Conservation (phyloP, 805 yeast genomes). For the Vanderwaltozyma tropicalis region DNA sequence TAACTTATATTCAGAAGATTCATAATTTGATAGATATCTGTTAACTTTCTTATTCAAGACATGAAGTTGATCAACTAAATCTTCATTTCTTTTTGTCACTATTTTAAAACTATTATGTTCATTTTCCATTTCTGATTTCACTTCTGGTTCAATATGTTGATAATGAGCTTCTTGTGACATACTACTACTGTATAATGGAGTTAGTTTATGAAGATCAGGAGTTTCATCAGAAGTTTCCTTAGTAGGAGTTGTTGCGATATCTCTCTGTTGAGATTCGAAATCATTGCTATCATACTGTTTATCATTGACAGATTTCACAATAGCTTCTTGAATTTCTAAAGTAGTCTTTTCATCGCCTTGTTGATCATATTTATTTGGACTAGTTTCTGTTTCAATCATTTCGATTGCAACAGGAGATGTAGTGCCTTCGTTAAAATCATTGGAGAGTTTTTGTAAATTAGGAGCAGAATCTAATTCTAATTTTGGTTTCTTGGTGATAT, state of each 20-base stretch:
- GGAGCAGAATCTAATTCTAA: slow-evolving; percentile 13
- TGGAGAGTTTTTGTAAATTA: slow-evolving; percentile 6
- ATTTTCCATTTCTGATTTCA: slow-evolving; percentile 7
- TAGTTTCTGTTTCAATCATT: slow-evolving; percentile 13
- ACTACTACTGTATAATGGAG: slow-evolving; percentile 12
- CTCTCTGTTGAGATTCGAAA: not conserved
- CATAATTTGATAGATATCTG: slow-evolving; percentile 9
- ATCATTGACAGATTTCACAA: slow-evolving; percentile 1
- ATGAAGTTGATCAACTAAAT: slow-evolving; percentile 13
- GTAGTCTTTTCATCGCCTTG: not conserved
- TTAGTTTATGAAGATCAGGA: slow-evolving; percentile 11
- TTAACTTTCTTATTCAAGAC: slow-evolving; percentile 13
- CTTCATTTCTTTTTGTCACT: slow-evolving; percentile 15
- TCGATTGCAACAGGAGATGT: slow-evolving; percentile 22
- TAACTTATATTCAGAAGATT: slow-evolving; percentile 7
- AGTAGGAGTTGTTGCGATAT: slow-evolving; percentile 3
- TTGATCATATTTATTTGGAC: slow-evolving; percentile 2
- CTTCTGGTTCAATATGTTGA: slow-evolving; percentile 10
- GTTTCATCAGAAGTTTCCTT: slow-evolving; percentile 1
- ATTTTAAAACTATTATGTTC: slow-evolving; percentile 6
- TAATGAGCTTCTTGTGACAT: slow-evolving; percentile 2
- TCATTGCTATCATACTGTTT: not conserved
- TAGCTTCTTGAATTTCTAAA: slow-evolving; percentile 3
- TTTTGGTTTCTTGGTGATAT: slow-evolving; percentile 11
- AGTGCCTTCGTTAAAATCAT: not conserved